Evolutionary conservation across 768 basidiomycete genomes (phyloP).

Genomic region (Rhizopogon vesiculosus): DNA sequence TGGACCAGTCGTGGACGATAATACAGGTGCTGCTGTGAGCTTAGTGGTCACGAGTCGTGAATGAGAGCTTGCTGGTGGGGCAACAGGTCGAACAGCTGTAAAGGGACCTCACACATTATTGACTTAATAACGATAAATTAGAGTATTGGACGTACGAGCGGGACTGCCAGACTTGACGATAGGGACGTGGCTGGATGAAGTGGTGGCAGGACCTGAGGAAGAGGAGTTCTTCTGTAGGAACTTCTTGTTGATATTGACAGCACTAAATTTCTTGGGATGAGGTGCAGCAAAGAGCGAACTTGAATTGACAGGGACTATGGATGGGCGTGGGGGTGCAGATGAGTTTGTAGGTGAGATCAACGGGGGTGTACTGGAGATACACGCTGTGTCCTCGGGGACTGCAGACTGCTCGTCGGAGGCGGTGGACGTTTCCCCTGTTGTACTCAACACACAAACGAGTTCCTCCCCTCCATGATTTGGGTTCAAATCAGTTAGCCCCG

Average conservation of each 20-base stretch:
- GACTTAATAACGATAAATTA: neutral
- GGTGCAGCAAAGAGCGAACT: conserved; percentile 29
- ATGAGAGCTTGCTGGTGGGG: conserved; percentile 54
- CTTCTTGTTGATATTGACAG: conserved; percentile 94
- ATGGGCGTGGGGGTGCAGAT: conserved; percentile 4
- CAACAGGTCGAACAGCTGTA: conserved; percentile 48
- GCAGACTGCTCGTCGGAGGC: conserved; percentile 15
- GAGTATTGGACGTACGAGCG: conserved; percentile 38
- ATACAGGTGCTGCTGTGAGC: conserved; percentile 62
- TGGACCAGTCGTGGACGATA: conserved; percentile 52
- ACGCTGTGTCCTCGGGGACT: conserved; percentile 7
- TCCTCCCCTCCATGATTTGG: conserved; percentile 19
- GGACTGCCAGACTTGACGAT: conserved; percentile 47
- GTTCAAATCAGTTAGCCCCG: conserved; percentile 37
- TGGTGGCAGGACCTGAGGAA: conserved; percentile 42
- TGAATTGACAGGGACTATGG: conserved; percentile 7
- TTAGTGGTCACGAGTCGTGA: conserved; percentile 86
- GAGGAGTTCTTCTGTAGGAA: conserved; percentile 88
- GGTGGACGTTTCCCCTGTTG: conserved; percentile 3
- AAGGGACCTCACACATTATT: neutral
- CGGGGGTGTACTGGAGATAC: conserved; percentile 5
- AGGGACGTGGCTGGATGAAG: conserved; percentile 35
- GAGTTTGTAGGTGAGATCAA: conserved; percentile 15
- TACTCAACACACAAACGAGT: conserved; percentile 4
- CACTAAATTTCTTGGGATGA: conserved; percentile 81